Conservation (phyloP, 495 filamentous ascomycete genomes). For the Articulospora tetracladia region DNA sequence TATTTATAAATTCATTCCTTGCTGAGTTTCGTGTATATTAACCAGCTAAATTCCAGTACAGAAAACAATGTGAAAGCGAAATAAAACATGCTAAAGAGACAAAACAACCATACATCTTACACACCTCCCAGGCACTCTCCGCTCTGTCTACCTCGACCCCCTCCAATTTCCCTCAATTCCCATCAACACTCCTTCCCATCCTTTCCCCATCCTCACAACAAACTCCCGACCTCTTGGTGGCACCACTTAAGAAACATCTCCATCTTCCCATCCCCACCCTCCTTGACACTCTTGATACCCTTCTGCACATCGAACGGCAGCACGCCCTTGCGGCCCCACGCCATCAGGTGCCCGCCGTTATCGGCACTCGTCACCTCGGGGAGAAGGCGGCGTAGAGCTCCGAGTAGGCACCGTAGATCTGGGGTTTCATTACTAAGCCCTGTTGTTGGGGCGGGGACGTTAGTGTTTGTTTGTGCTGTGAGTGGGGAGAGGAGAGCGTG, state of each 20-base stretch:
- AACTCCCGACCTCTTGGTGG: constrained; percentile 12
- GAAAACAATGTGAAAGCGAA: too few relatives aligned
- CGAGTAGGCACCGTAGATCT: constrained; percentile 40
- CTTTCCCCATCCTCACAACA: background rate
- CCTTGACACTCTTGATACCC: constrained; percentile 14
- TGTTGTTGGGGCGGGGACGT: background rate
- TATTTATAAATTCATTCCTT: too few relatives aligned
- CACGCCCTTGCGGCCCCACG: constrained; percentile 29
- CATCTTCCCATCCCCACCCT: constrained; percentile 26
- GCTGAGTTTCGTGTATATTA: too few relatives aligned
- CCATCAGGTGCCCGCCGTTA: constrained; percentile 23
- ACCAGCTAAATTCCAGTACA: too few relatives aligned
- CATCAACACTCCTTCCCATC: background rate
- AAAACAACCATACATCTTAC: too few relatives aligned
- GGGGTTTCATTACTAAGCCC: constrained; percentile 7
- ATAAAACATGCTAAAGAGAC: too few relatives aligned
- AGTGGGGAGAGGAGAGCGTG: background rate
- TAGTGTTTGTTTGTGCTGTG: background rate
- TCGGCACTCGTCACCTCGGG: constrained; percentile 29
- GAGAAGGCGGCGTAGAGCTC: constrained; percentile 41
- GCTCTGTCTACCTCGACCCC: background rate
- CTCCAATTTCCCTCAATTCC: background rate
- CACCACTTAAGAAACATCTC: constrained; percentile 31
- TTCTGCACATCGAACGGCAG: constrained; percentile 20
- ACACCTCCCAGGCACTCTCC: too few relatives aligned